Conservation (phyloP, 2,329 filamentous ascomycete species). For the Aspergillus amoenus region DNA sequence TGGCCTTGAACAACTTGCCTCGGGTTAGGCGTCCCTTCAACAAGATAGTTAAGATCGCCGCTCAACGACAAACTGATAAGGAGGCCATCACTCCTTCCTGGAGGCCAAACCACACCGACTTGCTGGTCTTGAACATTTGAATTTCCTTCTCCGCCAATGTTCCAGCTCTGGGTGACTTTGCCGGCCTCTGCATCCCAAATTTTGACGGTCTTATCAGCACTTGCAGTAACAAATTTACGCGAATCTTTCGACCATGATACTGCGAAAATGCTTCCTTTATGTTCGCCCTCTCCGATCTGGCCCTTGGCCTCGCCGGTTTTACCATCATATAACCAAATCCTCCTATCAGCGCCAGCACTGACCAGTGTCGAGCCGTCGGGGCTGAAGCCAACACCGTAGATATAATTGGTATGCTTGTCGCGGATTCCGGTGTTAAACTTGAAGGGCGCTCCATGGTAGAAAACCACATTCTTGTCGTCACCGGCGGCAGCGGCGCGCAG, state of each 20-base stretch:
- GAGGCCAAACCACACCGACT: constrained; percentile 88
- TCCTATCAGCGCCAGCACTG: constrained; percentile 87
- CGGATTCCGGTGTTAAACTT: constrained; percentile 86
- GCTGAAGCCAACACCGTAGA: constrained; percentile 84
- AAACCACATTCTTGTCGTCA: constrained; percentile 86
- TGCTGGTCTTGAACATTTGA: constrained; percentile 81
- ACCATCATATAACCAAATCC: constrained; percentile 93
- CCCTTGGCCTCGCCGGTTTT: constrained; percentile 84
- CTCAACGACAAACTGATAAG: constrained; percentile 87
- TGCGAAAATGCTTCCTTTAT: constrained; percentile 89
- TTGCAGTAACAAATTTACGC: constrained; percentile 82
- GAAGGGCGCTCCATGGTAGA: constrained; percentile 91
- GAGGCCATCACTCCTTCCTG: constrained; percentile 76
- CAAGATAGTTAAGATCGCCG: constrained; percentile 87
- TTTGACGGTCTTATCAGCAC: constrained; percentile 90
- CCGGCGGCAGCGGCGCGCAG: constrained; percentile 86
- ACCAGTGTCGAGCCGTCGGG: constrained; percentile 80
- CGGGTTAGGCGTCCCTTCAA: constrained; percentile 68
- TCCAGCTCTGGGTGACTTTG: constrained; percentile 78
- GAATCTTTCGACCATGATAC: constrained; percentile 89
- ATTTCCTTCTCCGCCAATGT: constrained; percentile 71
- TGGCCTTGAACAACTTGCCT: constrained; percentile 78
- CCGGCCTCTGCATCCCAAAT: constrained; percentile 87
- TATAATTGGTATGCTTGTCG: constrained; percentile 80
- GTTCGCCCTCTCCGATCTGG: constrained; percentile 70